Percentiles rank a stretch among this genome's conserved stretches.
Evolutionary conservation across 192 early-diverging fungal genomes (phyloP).

Genomic region (Chytriomyces hyalinus): DNA sequence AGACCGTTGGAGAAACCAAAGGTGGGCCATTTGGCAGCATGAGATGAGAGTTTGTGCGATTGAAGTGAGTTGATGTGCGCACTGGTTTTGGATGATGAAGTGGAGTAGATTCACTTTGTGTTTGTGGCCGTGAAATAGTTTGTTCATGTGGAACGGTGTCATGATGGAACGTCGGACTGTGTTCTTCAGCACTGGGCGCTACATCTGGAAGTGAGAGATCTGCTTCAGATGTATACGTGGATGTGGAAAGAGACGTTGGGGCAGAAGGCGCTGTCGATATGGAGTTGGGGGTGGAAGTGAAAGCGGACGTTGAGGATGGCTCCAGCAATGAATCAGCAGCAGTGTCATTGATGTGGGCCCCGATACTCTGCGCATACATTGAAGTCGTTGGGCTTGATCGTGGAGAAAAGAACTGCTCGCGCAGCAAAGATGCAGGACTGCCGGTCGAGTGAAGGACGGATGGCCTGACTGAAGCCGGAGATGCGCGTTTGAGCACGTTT

Average conservation of each 20-base stretch:
- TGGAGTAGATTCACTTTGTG: no score
- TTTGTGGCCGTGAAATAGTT: no score
- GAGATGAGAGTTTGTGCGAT: background rate
- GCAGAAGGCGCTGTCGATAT: background rate
- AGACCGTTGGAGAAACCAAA: background rate
- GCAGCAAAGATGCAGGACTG: background rate
- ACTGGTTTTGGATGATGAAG: no score
- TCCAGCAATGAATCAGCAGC: background rate
- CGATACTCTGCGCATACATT: background rate
- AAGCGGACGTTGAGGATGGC: background rate
- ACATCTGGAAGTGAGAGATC: background rate
- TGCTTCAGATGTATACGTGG: background rate
- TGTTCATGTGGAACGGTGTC: no score
- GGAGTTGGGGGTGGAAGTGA: background rate
- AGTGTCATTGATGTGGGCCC: background rate
- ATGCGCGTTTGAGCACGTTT: background rate
- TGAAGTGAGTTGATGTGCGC: background rate
- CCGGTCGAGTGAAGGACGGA: background rate
- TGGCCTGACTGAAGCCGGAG: background rate
- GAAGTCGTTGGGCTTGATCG: background rate
- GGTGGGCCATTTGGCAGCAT: background rate
- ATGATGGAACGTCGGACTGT: no score
- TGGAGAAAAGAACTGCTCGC: background rate
- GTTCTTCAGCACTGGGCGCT: background rate
- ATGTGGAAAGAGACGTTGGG: constrained; percentile 1